A percentile compares a stretch with the other conserved stretches of the same genome.
phyloP scores from a whole-genome alignment of 2,329 filamentous ascomycete genomes.

The Talaromyces atroroseus region DNA sequence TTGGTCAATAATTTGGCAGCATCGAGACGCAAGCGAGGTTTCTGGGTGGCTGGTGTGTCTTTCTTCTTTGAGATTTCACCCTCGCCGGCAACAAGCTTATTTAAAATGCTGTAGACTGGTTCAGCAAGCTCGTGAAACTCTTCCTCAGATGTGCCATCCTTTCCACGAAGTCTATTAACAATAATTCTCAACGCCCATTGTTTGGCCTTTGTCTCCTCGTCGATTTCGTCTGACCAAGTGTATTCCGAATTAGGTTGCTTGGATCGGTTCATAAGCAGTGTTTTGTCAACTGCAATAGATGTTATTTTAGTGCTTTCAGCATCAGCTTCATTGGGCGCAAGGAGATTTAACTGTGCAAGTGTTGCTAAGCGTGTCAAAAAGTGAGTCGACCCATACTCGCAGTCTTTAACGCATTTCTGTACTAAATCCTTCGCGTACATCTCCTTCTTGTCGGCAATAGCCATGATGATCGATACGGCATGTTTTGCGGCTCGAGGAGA shows the following conservation, averaged over 20 bases:
- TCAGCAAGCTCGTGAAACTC: constrained; percentile 51
- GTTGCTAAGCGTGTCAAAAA: constrained; percentile 59
- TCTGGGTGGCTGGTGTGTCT: constrained; percentile 72
- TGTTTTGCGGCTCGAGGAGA: constrained; percentile 86
- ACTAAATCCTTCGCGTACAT: constrained; percentile 81
- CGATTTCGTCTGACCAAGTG: constrained; percentile 65
- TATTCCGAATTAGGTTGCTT: constrained; percentile 49
- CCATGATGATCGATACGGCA: constrained; percentile 83
- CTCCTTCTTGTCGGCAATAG: constrained; percentile 69
- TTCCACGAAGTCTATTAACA: constrained; percentile 73
- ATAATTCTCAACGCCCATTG: constrained; percentile 76
- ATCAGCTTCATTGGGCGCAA: constrained; percentile 66
- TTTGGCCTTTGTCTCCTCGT: constrained; percentile 80
- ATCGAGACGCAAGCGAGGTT: constrained; percentile 70
- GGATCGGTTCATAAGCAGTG: constrained; percentile 65
- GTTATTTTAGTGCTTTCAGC: constrained; percentile 72
- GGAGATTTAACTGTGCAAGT: constrained; percentile 64
- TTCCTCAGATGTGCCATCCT: constrained; percentile 44
- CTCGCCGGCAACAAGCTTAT: constrained; percentile 65
- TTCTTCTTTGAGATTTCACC: constrained; percentile 74
- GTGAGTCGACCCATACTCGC: constrained; percentile 64
- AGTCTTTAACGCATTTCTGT: constrained; percentile 67
- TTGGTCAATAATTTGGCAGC: constrained; percentile 80
- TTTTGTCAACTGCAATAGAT: constrained; percentile 67
- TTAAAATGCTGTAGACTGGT: constrained; percentile 72